Evolutionary conservation across 192 early-diverging fungal genomes (phyloP), one percentile per base, ranked within the genome.

Genomic region (Backusella luteola): DNA sequence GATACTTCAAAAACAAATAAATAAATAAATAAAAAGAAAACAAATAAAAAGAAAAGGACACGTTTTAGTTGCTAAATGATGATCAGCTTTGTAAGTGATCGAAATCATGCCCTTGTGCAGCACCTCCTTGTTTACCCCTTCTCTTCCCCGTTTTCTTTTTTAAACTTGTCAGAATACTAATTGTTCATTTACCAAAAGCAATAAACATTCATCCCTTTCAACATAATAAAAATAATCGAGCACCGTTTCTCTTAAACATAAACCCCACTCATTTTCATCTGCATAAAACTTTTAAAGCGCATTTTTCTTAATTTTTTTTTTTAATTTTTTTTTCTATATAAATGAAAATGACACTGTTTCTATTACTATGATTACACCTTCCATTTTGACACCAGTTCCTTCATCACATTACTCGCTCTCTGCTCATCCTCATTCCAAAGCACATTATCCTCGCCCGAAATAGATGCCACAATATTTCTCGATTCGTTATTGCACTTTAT

Each of bases 401-500:
- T 76, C 78, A 83, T 80, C 35, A 71, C 4, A 72, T 77, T 70
- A 3, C 29, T 17, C 11, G 69, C 59, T 53, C 67, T 44, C 4
- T 53, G 66, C n/a, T 83, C 75, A 32, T 79, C 82, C 5, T 56
- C 32, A 39, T 41, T 70, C 82, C 82, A 83, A 38, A 34, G 19
- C n/a, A 41, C 17, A 1, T 19, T 14, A 3, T 38, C 32, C 32
- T 79, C 73, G 8, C 0, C 34, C 9, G 66, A 12, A 15, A 84
- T 67, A 12, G 56, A 59, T 19, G 34, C 14, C 6, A 83, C 67
- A 32, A 79, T 63, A 23, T 59, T 17, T 34, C 21, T 21, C 15
- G 84, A 77, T 19, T 63, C 74, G 8, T 79, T 59, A 70, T 84
- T 71, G n/a, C 77, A 80, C 26, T 38, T 68, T 4, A 86, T 73